Conservation (phyloP, 331 rosid genomes). For the Acacia concinna region DNA sequence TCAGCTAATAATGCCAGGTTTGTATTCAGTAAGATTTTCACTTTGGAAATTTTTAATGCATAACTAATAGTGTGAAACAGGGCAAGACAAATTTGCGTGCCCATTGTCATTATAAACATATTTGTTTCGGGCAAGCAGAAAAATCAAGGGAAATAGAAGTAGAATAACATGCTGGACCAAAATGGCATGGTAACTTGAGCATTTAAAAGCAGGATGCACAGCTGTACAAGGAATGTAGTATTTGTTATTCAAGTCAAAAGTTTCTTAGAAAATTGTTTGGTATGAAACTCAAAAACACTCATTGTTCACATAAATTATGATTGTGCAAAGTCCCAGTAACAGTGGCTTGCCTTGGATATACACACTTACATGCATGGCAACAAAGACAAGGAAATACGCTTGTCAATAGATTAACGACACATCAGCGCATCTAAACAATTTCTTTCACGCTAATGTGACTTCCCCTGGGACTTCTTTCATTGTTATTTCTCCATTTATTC, state of each 20-base stretch:
- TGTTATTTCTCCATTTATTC: background rate
- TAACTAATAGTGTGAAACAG: slow-evolving; percentile 12
- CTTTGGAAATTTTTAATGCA: background rate
- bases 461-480: background rate
- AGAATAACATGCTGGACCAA: background rate
- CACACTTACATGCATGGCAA: background rate
- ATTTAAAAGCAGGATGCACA: slow-evolving; percentile 1
- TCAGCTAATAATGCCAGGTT: slow-evolving; percentile 3
- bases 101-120: background rate
- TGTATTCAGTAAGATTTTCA: background rate
- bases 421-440: slow-evolving; percentile 9
- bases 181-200: background rate
- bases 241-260: background rate
- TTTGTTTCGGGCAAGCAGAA: slow-evolving; percentile 6
- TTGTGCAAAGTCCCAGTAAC: background rate
- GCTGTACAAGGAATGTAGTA: slow-evolving; percentile 1
- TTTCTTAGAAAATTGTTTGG: background rate
- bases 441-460: background rate
- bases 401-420: background rate
- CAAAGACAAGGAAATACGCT: background rate
- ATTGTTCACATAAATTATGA: background rate
- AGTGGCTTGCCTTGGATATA: slow-evolving; percentile 4
- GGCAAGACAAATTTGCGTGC: slow-evolving; percentile 12
- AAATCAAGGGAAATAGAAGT: background rate
- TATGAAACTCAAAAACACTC: background rate